These are phyloP conservation scores for Monoraphidium neglectum DNA, from an alignment of 139 green algal species.

Conservation along the genomic window DNA sequence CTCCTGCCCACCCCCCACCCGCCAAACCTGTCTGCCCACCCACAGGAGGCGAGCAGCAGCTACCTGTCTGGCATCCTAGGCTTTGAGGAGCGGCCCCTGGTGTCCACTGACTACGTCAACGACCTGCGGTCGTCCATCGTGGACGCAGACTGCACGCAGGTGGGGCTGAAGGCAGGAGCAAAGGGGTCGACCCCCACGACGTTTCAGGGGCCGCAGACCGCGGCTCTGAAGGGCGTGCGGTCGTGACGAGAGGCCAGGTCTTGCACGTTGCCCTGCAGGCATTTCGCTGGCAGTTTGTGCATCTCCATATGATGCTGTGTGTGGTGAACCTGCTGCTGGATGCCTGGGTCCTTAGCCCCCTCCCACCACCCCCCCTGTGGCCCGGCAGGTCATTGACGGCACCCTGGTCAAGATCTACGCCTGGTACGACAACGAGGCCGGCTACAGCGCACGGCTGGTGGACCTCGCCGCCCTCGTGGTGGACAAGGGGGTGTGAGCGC, in stretches of 20 bases:
- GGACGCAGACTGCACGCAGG: slow-evolving; percentile 76
- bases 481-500: no score
- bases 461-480: slow-evolving; percentile 68
- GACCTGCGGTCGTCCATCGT: slow-evolving; percentile 76
- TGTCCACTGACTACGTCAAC: slow-evolving; percentile 86
- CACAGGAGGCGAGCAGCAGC: slow-evolving; percentile 62
- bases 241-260: no score
- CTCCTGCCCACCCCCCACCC: no score
- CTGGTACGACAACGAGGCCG: slow-evolving; percentile 91
- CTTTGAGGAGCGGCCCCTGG: slow-evolving; percentile 67
- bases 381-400: slow-evolving; percentile 72
- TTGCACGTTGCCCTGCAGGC: no score
- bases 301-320: no score
- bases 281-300: no score
- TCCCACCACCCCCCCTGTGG: no score
- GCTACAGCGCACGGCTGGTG: slow-evolving; percentile 71
- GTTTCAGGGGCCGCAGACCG: no score
- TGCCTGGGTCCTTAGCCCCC: no score
- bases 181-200: no score
- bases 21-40: not conserved
- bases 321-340: no score
- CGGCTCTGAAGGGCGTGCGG: no score
- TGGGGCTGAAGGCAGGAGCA: not conserved
- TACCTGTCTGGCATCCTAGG: slow-evolving; percentile 77
- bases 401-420: slow-evolving; percentile 86